Base-by-base conservation (phyloP, 441 rosid genomes). In the Mallotus repandus region DNA sequence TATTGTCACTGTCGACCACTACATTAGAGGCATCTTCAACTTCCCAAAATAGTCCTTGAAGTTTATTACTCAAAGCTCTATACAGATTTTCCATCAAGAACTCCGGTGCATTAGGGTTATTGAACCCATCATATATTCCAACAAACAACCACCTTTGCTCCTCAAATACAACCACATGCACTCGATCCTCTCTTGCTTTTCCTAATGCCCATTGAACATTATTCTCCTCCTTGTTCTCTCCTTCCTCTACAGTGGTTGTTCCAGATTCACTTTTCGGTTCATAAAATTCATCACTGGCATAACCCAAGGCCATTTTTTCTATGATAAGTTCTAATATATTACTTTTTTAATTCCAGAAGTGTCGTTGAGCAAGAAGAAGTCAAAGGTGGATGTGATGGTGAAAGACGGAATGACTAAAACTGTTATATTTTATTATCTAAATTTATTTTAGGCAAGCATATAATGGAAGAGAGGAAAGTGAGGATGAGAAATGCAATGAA, bases 81-180 rank as follows among this genome's bases (percentile, higher is more conserved):
- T 95, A 95, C 41, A 95, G 98, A 89, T 91, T 88, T 70, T 90
- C 94, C 99, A 95, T 95, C 88, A 92, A 81, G 88, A 92, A 95
- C 67, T 94, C 97, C 1, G 98, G 97, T 29, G 97, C 98, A 60
- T 92, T 97, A 2, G 98, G 98, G 25, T 97, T 96, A 45, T 92
- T 92, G 79, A 92, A 93, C 38, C 98, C 97, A 73, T 92, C 97
- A 72, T 95, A 95, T 80, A 95, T 92, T 73, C 99, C 98, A 25
- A 92, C 97, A 70, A 92, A 92, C 72, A 95, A 76, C 99, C 99
- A 95, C 11, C 99, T 98, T 62, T 92, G 97, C 85, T 94, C 94
- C 84, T 95, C 99, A 45, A 95, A 92, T 66, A 95, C 94, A 43
- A 94, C 99, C 70, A 95, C 92, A 57, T 95, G 99, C 32, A 95